These are phyloP conservation scores for Leccinum incarnatum DNA, from an alignment of 768 basidiomycete genomes.

Conservation along the genomic window DNA sequence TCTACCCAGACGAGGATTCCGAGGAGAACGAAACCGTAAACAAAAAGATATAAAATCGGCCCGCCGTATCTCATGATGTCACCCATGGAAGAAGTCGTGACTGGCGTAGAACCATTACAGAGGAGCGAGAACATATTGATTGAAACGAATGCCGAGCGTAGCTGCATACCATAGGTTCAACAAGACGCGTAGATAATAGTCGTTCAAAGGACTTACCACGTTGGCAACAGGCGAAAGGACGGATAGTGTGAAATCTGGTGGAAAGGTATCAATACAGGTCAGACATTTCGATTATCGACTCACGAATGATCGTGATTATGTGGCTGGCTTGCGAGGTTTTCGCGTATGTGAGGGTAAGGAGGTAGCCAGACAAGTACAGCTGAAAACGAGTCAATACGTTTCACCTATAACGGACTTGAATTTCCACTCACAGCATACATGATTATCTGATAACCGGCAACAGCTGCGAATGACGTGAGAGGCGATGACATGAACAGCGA, in stretches of 20 bases:
- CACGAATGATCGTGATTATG: conserved; percentile 61
- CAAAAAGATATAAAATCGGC: conserved; percentile 70
- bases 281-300: conserved; percentile 9
- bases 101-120: conserved; percentile 52
- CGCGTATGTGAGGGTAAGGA: conserved; percentile 73
- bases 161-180: conserved; percentile 33
- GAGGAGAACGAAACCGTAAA: conserved; percentile 57
- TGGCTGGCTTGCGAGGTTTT: conserved; percentile 50
- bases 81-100: conserved; percentile 48
- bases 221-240: conserved; percentile 67
- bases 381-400: conserved; percentile 23
- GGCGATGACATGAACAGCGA: conserved; percentile 62
- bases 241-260: conserved; percentile 61
- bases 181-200: not conserved
- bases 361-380: conserved; percentile 65
- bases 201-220: conserved; percentile 44
- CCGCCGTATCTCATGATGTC: conserved; percentile 64
- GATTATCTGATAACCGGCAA: conserved; percentile 71
- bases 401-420: not conserved
- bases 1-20: conserved; percentile 68
- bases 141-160: conserved; percentile 70
- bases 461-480: conserved; percentile 68
- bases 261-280: not conserved
- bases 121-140: conserved; percentile 75
- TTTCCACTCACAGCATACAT: conserved; percentile 59